Conservation (phyloP, 345 rosid genomes). For the Sonneratia caseolaris region DNA sequence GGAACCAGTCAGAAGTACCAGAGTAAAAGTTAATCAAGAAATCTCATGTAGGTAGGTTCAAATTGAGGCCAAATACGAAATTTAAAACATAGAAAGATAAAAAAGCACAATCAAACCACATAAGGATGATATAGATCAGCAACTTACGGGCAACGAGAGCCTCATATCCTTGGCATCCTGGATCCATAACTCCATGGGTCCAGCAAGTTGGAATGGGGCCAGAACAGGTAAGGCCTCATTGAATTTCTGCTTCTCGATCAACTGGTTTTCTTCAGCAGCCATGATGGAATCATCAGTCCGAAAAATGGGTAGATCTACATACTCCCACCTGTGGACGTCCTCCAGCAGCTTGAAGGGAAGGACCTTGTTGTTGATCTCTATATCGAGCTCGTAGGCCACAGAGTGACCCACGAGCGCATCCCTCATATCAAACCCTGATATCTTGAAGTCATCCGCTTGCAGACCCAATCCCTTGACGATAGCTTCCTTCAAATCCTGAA, state of each 20-base stretch:
- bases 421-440: constrained; percentile 67
- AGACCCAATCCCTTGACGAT: constrained; percentile 79
- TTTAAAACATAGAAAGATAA: neutral
- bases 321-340: constrained; percentile 88
- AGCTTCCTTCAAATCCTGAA: constrained; percentile 83
- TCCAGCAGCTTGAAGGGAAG: constrained; percentile 78
- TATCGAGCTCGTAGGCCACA: constrained; percentile 71
- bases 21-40: neutral
- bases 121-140: constrained; percentile 4
- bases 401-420: constrained; percentile 85
- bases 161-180: constrained; percentile 89
- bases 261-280: constrained; percentile 22
- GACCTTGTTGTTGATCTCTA: constrained; percentile 58
- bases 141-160: constrained; percentile 56
- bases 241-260: constrained; percentile 31
- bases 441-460: constrained; percentile 58
- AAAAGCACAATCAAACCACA: neutral
- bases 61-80: neutral
- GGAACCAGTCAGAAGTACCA: neutral
- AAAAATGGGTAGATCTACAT: constrained; percentile 77
- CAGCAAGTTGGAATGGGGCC: constrained; percentile 90
- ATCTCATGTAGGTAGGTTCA: neutral
- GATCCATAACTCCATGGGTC: constrained; percentile 96
- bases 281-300: constrained; percentile 24
- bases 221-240: constrained; percentile 49